phyloP scores from a whole-genome alignment of 495 filamentous ascomycete genomes.

The Xylaria castorea region DNA sequence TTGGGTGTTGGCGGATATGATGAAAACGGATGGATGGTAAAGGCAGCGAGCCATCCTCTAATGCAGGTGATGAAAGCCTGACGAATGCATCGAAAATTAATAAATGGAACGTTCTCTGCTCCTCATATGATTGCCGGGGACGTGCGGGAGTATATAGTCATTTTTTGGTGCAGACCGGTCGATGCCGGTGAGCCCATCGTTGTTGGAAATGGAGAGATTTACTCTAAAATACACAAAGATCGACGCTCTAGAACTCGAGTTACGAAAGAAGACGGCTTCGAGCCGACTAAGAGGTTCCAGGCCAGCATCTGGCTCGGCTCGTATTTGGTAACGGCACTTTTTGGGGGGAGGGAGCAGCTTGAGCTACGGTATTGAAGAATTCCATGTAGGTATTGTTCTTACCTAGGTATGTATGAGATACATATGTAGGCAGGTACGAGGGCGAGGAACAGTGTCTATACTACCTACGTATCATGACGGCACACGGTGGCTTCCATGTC shows the following conservation, averaged over 20 bases:
- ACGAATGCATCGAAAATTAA: neutral
- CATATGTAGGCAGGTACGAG: too few species aligned
- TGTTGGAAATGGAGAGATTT: neutral
- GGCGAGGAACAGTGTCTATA: neutral
- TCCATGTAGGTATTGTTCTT: too few species aligned
- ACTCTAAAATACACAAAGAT: neutral
- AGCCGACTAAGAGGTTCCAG: neutral
- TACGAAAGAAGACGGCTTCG: neutral
- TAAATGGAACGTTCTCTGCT: neutral
- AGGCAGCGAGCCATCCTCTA: conserved; percentile 9
- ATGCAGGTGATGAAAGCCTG: conserved; percentile 16
- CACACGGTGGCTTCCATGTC: neutral
- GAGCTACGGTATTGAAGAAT: too few species aligned
- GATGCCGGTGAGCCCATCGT: neutral
- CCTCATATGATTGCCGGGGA: conserved; percentile 8
- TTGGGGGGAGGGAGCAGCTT: too few species aligned
- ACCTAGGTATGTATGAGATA: too few species aligned
- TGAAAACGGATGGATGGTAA: conserved; percentile 9
- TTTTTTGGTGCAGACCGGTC: conserved; percentile 10
- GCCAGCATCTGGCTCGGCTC: neutral
- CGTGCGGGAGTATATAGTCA: neutral
- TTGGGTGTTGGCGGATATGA: conserved; percentile 2
- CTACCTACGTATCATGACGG: neutral
- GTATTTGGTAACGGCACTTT: too few species aligned
- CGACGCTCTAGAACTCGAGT: conserved; percentile 11